Percentiles rank a stretch among this genome's conserved stretches.
Evolutionary conservation across 1,284 basidiomycete species (phyloP).

Genomic region (Ceratobasidium sp.): DNA sequence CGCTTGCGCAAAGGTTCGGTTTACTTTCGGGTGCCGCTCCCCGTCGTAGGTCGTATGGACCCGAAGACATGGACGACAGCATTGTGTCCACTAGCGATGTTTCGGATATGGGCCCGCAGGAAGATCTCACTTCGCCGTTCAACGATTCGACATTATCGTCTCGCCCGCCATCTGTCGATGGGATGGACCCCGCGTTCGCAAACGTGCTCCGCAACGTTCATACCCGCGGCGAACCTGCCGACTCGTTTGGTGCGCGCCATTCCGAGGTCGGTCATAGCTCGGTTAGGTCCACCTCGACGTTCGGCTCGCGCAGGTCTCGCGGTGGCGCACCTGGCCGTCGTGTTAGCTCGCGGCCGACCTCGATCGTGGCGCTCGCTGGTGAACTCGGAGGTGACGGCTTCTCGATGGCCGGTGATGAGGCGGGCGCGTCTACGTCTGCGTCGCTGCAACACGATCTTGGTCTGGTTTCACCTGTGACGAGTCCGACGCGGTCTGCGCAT

Average conservation of each 20-base stretch:
- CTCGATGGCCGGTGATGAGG: slow-evolving; percentile 17
- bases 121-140: slow-evolving; percentile 44
- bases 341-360: slow-evolving; percentile 71
- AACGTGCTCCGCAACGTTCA: slow-evolving; percentile 67
- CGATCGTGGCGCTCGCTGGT: slow-evolving; percentile 74
- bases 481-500: slow-evolving; percentile 62
- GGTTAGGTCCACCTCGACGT: slow-evolving; percentile 54
- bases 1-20: slow-evolving; percentile 72
- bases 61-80: slow-evolving; percentile 36
- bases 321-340: slow-evolving; percentile 56
- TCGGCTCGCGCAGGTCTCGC: slow-evolving; percentile 63
- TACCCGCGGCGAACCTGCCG: slow-evolving; percentile 18
- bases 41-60: slow-evolving; percentile 7
- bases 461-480: slow-evolving; percentile 64
- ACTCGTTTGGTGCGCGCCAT: slow-evolving; percentile 25
- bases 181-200: slow-evolving; percentile 87
- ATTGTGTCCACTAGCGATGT: slow-evolving; percentile 52
- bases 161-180: slow-evolving; percentile 74
- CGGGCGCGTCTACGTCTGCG: slow-evolving; percentile 15
- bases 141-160: slow-evolving; percentile 33
- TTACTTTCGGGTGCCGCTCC: slow-evolving; percentile 70
- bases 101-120: slow-evolving; percentile 55
- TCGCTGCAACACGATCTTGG: slow-evolving; percentile 55
- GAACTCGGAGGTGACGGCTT: slow-evolving; percentile 65
- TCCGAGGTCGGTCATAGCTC: slow-evolving; percentile 20